Conservation (phyloP, 2,329 filamentous ascomycete species). For the Aspergillus udagawae region DNA sequence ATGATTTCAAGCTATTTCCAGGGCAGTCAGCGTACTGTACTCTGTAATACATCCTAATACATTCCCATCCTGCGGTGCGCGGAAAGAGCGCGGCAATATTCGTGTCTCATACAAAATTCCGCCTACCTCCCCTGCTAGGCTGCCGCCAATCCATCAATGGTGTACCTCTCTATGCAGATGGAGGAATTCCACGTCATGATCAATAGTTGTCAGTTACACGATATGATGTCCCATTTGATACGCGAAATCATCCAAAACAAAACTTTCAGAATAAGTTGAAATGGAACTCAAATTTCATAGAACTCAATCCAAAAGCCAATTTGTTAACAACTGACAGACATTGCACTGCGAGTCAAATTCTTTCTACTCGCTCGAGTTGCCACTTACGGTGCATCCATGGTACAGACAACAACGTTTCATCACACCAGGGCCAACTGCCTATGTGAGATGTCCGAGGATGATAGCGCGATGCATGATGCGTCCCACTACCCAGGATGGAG, state of each 20-base stretch:
- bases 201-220: neutral
- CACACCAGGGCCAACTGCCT: neutral
- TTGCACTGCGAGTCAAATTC: neutral
- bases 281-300: neutral
- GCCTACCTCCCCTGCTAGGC: neutral
- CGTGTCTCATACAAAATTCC: neutral
- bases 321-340: neutral
- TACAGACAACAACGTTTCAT: neutral
- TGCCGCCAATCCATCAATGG: neutral
- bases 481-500: conserved; percentile 1
- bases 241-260: neutral
- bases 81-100: neutral
- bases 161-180: neutral
- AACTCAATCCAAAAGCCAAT: neutral
- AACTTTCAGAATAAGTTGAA: neutral
- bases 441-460: neutral
- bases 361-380: conserved; percentile 9
- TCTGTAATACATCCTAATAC: neutral
- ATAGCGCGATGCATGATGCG: neutral
- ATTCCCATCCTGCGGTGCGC: neutral
- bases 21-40: neutral
- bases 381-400: conserved; percentile 7
- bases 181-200: neutral
- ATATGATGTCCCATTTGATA: neutral
- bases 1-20: neutral